Conservation (phyloP, 352 stramenopile species). For the Globisporangium paroecandrum region DNA sequence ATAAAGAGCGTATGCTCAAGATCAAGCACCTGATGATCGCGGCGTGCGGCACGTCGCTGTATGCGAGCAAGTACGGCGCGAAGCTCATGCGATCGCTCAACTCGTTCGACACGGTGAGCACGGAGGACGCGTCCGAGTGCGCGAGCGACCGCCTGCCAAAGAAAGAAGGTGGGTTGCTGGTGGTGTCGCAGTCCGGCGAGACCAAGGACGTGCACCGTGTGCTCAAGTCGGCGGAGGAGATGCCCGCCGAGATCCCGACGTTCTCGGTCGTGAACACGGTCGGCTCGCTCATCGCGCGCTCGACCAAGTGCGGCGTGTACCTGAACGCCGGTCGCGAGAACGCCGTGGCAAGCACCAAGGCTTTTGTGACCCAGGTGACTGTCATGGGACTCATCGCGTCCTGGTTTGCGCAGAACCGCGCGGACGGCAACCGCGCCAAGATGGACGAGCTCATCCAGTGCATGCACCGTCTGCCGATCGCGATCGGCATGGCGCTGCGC, state of each 20-base stretch:
- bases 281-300: conserved; percentile 95
- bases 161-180: conserved; percentile 89
- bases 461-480: conserved; percentile 96
- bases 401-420: conserved; percentile 90
- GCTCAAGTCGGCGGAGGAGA: conserved; percentile 85
- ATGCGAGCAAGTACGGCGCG: conserved; percentile 94
- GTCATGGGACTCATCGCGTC: conserved; percentile 88
- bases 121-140: conserved; percentile 91
- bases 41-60: conserved; percentile 94
- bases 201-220: conserved; percentile 97
- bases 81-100: conserved; percentile 97
- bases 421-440: conserved; percentile 81
- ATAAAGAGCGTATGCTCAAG: conserved; percentile 87
- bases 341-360: conserved; percentile 98
- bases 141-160: conserved; percentile 87
- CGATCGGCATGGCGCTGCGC: conserved; percentile 96
- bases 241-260: conserved; percentile 61
- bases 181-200: conserved; percentile 97
- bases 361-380: conserved; percentile 97
- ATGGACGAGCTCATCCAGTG: conserved; percentile 91
- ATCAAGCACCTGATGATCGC: conserved; percentile 95
- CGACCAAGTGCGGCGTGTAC: conserved; percentile 94
- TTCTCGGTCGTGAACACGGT: conserved; percentile 98
- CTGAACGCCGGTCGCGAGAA: conserved; percentile 98
- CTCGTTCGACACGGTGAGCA: conserved; percentile 91